Evolutionary conservation across 495 filamentous ascomycete species (phyloP), one percentile per base, ranked within the genome.

Genomic region (Hamigera avellanea): DNA sequence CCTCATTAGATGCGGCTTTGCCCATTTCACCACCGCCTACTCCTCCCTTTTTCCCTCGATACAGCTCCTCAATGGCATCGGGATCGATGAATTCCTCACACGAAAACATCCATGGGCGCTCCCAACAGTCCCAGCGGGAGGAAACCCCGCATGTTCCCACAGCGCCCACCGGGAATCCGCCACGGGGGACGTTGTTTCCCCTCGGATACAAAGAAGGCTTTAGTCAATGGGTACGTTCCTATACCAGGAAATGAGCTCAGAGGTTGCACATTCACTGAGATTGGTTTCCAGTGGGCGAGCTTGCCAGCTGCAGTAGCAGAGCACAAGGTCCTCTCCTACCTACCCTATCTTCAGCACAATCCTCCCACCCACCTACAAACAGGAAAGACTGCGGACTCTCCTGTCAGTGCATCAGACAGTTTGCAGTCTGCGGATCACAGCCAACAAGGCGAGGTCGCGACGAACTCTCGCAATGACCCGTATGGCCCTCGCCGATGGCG

Each of bases 161-260:
- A 74, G 36, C 56, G 69, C 52, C 46, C 61, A 38, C 50, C 43
- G 57, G 50, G 33, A 62, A 52, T 19, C 53, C 55, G 17, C 52
- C 57, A 6, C 34, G 50, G 2, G 41, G 59, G 46, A 52, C 39
- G 12, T 78, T 72, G 54, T 95, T 96, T 46, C 86, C 91, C 2
- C 61, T 98, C 15, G 81, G 86, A 16, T 93, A 93, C 61, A 86
- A 86, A 47, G 89, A 93, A 35, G 89, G 82, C 9, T 83, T 91
- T 39, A 75, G 65, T 36, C 93, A 98, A 72, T 98, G 91, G 89
- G 86, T 87, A 64, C 18, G 78, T 66, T 23, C 21, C 21, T 23
- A 23, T 23, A 9, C 9, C 21, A 23, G 21, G 21, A 23, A 23
- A 23, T 23, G 9, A 23, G 21, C 21, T 4, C 9, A 23, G 21